Base-by-base conservation (phyloP, 371 early-diverging fungal genomes). In the Lichtheimia ornata region DNA sequence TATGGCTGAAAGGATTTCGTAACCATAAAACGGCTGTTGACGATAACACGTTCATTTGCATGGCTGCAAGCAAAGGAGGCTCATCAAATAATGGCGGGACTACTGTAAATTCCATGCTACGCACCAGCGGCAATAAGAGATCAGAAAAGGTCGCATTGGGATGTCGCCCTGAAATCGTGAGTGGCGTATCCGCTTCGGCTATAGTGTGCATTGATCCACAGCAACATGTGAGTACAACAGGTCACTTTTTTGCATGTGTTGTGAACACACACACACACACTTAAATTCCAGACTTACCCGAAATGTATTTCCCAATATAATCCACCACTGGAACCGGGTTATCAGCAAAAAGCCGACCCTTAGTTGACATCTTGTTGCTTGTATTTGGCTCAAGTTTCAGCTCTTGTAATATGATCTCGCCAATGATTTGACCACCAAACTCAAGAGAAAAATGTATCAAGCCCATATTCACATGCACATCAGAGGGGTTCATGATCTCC, bases 1-100 rank as follows among this genome's bases (percentile, higher is more conserved):
- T 58, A n/a, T 64, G 64, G 20, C 59, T 50, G 53, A 81, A 78
- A 0, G 81, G 78, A 25, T 81, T 81, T 18, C 70, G 56, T 13
- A 81, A 53, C 60, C 76, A 78, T 43, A 78, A 58, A 4, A 76
- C 52, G 2, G 69, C 70, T 2, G 78, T 76, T 3, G 81, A 81
- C 6, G 81, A 81, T 7, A 78, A 27, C 2, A 81, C 56, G 35
- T 78, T 74, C 66, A 81, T 67, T 50, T 71, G 74, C 52, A 73
- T 69, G 17, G 74, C 73, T 20, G 67, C 65, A 44, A 81, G 49
- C 15, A 81, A 22, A 5, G 81, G 67, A 5, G 54, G 58, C 25
- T 69, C 67, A 43, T 66, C 61, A 45, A 81, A 71, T 3, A 50
- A 62, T 50, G 81, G 81, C 13, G 70, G 64, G 3, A 58, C 61